Conservation (phyloP, 2,329 filamentous ascomycete genomes). For the Plectosphaerella sp. region DNA sequence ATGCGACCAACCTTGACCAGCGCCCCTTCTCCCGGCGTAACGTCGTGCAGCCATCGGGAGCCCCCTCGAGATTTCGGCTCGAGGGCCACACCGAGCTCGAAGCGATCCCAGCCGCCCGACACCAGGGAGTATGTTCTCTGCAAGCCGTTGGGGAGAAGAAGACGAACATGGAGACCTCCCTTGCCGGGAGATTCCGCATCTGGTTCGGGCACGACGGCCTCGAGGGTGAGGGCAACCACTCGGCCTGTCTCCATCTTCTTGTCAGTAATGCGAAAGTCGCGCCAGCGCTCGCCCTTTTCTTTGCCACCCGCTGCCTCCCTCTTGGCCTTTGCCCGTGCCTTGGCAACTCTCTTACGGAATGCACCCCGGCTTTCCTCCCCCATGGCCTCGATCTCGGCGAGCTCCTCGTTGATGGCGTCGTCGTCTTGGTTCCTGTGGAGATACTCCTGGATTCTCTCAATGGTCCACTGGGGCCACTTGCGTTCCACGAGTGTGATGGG, state of each 20-base stretch:
- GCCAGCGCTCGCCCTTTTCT: slow-evolving; percentile 32
- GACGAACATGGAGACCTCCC: slow-evolving; percentile 48
- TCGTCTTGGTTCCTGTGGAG: slow-evolving; percentile 51
- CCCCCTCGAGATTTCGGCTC: slow-evolving; percentile 54
- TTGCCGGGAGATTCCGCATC: slow-evolving; percentile 20
- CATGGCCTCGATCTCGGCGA: slow-evolving; percentile 46
- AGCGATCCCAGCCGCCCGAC: slow-evolving; percentile 39
- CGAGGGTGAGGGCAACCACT: slow-evolving; percentile 48
- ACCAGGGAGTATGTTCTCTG: slow-evolving; percentile 59
- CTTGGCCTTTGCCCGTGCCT: slow-evolving; percentile 27
- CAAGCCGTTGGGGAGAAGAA: slow-evolving; percentile 53
- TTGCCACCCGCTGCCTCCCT: slow-evolving; percentile 17
- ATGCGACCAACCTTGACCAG: slow-evolving; percentile 46
- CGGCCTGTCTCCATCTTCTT: slow-evolving; percentile 46
- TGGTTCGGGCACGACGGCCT: slow-evolving; percentile 31
- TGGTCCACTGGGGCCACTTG: slow-evolving; percentile 54
- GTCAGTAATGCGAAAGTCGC: slow-evolving; percentile 40
- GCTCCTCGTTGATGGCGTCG: slow-evolving; percentile 44
- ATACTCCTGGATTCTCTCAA: slow-evolving; percentile 59
- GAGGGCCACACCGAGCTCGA: slow-evolving; percentile 56
- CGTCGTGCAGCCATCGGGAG: slow-evolving; percentile 52
- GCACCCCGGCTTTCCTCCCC: slow-evolving; percentile 41
- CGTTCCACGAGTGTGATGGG: slow-evolving; percentile 51
- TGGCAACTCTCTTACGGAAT: slow-evolving; percentile 48
- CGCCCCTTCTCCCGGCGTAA: slow-evolving; percentile 37